Conservation (phyloP, 2,329 filamentous ascomycete species). For the Diaporthe capsici region DNA sequence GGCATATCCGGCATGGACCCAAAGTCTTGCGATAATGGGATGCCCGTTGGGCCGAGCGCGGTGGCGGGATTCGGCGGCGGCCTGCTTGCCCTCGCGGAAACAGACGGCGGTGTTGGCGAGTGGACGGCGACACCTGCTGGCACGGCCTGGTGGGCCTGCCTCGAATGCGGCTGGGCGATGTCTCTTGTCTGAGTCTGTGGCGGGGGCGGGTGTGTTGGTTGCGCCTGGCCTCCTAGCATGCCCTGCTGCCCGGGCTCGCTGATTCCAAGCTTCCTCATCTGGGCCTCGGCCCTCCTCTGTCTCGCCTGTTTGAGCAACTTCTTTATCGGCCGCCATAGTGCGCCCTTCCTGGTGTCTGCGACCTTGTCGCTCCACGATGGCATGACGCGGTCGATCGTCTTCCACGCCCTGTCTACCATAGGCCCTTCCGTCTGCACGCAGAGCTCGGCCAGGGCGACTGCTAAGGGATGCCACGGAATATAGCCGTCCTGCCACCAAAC, state of each 20-base stretch:
- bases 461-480: constrained; percentile 69
- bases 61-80: constrained; percentile 16
- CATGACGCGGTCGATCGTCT: constrained; percentile 61
- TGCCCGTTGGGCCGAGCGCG: constrained; percentile 24
- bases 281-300: constrained; percentile 53
- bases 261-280: constrained; percentile 48
- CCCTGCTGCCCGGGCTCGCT: constrained; percentile 1
- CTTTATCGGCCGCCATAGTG: constrained; percentile 68
- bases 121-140: background rate
- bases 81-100: background rate
- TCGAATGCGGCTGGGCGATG: background rate
- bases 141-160: constrained; percentile 12
- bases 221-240: constrained; percentile 2
- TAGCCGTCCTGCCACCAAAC: constrained; percentile 65
- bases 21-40: constrained; percentile 33
- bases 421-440: constrained; percentile 62
- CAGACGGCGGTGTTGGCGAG: constrained; percentile 1
- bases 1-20: constrained; percentile 6
- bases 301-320: constrained; percentile 66
- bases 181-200: background rate
- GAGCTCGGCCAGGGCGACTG: constrained; percentile 66
- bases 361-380: constrained; percentile 59
- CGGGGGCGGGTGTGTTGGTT: background rate
- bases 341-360: constrained; percentile 64
- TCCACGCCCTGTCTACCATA: constrained; percentile 65